phyloP scores from a whole-genome alignment of 805 yeast species.

The Wickerhamomyces subpelliculosus region DNA sequence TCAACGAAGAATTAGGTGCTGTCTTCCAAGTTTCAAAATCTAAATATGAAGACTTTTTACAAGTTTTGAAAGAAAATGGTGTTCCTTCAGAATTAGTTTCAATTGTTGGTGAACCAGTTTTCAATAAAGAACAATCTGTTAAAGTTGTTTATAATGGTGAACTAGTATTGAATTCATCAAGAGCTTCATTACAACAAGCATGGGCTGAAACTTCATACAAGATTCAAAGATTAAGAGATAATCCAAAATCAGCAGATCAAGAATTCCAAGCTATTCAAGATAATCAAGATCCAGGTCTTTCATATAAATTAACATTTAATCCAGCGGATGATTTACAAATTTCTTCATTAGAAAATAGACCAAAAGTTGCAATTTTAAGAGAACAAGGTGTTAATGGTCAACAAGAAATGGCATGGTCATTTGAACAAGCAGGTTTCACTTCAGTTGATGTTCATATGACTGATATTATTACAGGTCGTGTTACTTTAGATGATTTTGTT shows the following conservation, averaged over 20 bases:
- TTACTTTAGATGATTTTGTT: constrained; percentile 68
- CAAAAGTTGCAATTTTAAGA: constrained; percentile 92
- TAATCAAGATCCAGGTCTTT: constrained; percentile 84
- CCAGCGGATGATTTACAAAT: constrained; percentile 43
- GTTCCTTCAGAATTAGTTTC: constrained; percentile 47
- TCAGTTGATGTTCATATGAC: constrained; percentile 97
- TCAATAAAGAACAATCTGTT: constrained; percentile 46
- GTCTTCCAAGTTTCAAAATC: constrained; percentile 75
- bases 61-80: constrained; percentile 51
- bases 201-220: constrained; percentile 90
- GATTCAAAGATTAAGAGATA: constrained; percentile 88
- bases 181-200: constrained; percentile 68
- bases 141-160: constrained; percentile 39
- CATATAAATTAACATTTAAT: constrained; percentile 68
- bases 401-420: constrained; percentile 97
- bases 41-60: constrained; percentile 47
- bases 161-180: constrained; percentile 42
- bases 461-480: constrained; percentile 71
- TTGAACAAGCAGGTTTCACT: constrained; percentile 90
- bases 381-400: constrained; percentile 99
- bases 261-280: constrained; percentile 73
- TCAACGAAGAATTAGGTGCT: constrained; percentile 93
- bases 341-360: constrained; percentile 37
- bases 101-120: constrained; percentile 64
- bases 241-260: constrained; percentile 84